Evolutionary conservation across 441 rosid species (phyloP), one percentile per base, ranked within the genome.

Genomic region (Croton setiger): DNA sequence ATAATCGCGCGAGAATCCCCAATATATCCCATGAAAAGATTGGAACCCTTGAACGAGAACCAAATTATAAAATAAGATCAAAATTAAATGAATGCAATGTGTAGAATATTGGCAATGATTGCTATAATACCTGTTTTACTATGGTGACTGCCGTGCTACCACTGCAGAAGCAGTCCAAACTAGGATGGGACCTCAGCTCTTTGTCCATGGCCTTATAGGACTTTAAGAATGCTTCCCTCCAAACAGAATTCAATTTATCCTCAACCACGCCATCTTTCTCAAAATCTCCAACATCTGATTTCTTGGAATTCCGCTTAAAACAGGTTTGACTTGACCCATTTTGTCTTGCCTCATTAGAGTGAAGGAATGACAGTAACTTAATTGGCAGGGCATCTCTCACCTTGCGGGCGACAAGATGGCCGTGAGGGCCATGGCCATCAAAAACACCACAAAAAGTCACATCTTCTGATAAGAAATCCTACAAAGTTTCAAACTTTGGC

Each of bases 391-490:
- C 74, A 65, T 95, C 99, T 79, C 98, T 87, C 72, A 95, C 99
- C 81, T 87, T 95, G 67, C 93, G 89, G 18, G 99, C 89, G 70
- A 95, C 99, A 55, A 88, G 96, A 83, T 95, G 99, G 45, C 99
- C 99, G 58, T 88, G 88, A 55, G 99, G 99, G 67, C 99, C 99
- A 79, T 95, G 99, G 64, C 99, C 99, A 82, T 95, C 99, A 69
- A 95, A 95, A 8, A 95, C 88, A 66, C 99, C 98, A 73, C 96
- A 92, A 71, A 95, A 90, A 0, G 88, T 92, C 80, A 85, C 85
- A 75, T 92, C 98, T 72, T 90, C 97, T 13, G 87, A 74, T 84
- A 87, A 75, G 80, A 92, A 95, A 81, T 95, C 99, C 99, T 95
- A 78, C 74, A 80, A 27, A 72, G 53, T 63, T 72, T 68, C 54